Evolutionary conservation across 2,329 filamentous ascomycete species (phyloP).

Genomic region (Scedosporium boydii): DNA sequence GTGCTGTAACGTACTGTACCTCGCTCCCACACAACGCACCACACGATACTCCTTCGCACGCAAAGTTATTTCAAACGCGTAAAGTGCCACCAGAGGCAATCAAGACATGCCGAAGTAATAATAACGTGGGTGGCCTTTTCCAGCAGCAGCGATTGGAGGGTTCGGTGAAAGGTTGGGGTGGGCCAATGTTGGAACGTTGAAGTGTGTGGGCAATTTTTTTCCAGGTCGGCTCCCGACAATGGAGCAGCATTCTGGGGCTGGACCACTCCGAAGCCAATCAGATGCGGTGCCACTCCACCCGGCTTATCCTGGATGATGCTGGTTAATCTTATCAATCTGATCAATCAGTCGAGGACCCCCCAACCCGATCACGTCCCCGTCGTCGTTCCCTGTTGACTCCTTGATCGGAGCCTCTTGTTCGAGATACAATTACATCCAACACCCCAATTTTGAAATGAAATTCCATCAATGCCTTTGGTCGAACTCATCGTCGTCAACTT

Average conservation of each 20-base stretch:
- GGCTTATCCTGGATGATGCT: background rate
- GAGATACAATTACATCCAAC: background rate
- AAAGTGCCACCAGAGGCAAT: background rate
- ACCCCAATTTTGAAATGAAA: background rate
- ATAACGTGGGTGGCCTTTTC: background rate
- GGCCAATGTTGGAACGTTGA: background rate
- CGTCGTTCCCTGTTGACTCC: background rate
- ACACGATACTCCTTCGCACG: background rate
- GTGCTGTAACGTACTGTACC: background rate
- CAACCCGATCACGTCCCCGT: background rate
- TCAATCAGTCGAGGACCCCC: slow-evolving; percentile 19
- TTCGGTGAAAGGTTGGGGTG: background rate
- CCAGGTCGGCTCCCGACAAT: background rate
- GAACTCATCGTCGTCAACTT: background rate
- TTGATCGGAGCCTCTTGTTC: slow-evolving; percentile 2
- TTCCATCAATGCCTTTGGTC: background rate
- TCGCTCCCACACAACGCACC: background rate
- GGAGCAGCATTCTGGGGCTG: background rate
- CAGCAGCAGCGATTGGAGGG: background rate
- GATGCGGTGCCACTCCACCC: background rate
- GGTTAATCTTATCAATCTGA: slow-evolving; percentile 38
- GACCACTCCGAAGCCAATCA: background rate
- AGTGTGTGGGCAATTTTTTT: background rate
- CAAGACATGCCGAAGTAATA: background rate
- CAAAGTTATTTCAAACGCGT: background rate